phyloP scores from a whole-genome alignment of 2,329 filamentous ascomycete species.

The Epicoccum sorghinum region DNA sequence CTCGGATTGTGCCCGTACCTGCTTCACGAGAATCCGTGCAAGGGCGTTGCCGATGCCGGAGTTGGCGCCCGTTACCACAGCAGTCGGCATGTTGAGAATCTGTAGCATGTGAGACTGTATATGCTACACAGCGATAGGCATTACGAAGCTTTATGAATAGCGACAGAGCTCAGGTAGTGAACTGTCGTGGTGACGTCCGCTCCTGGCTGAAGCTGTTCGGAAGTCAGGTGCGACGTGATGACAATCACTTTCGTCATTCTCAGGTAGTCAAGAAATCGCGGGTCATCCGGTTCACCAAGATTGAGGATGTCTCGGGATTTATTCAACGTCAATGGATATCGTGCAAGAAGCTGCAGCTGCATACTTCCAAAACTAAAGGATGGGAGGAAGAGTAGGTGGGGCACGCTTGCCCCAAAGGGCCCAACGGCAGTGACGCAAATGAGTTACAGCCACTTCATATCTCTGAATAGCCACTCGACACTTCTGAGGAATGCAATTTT shows the following conservation, averaged over 20 bases:
- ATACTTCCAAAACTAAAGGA: neutral
- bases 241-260: too few species aligned
- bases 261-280: too few species aligned
- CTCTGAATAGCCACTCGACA: neutral
- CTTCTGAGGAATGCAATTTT: neutral
- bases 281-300: too few species aligned
- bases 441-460: neutral
- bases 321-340: too few species aligned
- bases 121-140: neutral
- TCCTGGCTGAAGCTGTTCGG: neutral
- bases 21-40: constrained; percentile 33
- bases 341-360: neutral
- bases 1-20: constrained; percentile 17
- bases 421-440: neutral
- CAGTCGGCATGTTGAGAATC: constrained; percentile 30
- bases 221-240: too few species aligned
- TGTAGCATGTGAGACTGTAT: too few species aligned
- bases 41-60: constrained; percentile 51
- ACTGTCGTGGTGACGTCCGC: too few species aligned
- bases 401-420: neutral
- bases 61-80: constrained; percentile 51
- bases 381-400: neutral
- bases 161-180: too few species aligned
- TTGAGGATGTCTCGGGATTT: too few species aligned
- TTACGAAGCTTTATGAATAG: too few species aligned